Base-by-base conservation (phyloP, 2,329 filamentous ascomycete species). In the Dactylellina drechsleri region DNA sequence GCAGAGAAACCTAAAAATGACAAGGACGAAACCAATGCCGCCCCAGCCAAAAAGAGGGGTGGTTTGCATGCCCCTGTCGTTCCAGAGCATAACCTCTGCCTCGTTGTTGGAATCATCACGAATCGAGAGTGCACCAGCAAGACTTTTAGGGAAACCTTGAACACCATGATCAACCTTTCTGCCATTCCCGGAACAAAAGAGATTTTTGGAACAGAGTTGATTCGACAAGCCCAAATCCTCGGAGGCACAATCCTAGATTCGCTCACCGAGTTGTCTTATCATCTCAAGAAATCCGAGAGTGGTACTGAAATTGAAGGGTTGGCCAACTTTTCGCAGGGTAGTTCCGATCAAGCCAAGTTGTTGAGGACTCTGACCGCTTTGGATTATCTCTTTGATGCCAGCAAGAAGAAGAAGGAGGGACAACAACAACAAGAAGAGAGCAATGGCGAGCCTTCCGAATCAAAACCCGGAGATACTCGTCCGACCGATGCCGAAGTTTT, bases 111-210 rank as follows among this genome's bases (percentile, higher is more conserved):
- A 81, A 97, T 99, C 68, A 91, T 99, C 78, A 92, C 96, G 50
- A 94, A 94, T 77, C 91, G 93, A 57, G 95, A 99, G 82, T 99
- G 95, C 83, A 97, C 92, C 80, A 93, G 92, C 77, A 97, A 97
- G 85, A 98, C 95, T 0, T 99, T 99, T 86, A 92, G 95, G 81
- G 96, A 98, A 82, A 98, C 95, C 0, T 87, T 99, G 64, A 95
- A 94, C 15, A 96, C 96, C n/a, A 97, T 99, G 85, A 98, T 97
- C 84, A 97, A 98, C 80, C 86, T 99, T 50, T 98, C 93, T 4
- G 90, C 92, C 45, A 95, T 99, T 75, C 93, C 94, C 15, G 92
- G 91, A 12, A 93, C 94, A 16, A 95, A 96, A 82, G 88, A 91
- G 62, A 86, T 92, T 10, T 98, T 99, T 81, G 95, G 95, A n/a